Percentiles rank a stretch among this genome's conserved stretches.
These are phyloP conservation scores for Saitozyma podzolica DNA, from an alignment of 768 basidiomycete species.

Conservation along the genomic window DNA sequence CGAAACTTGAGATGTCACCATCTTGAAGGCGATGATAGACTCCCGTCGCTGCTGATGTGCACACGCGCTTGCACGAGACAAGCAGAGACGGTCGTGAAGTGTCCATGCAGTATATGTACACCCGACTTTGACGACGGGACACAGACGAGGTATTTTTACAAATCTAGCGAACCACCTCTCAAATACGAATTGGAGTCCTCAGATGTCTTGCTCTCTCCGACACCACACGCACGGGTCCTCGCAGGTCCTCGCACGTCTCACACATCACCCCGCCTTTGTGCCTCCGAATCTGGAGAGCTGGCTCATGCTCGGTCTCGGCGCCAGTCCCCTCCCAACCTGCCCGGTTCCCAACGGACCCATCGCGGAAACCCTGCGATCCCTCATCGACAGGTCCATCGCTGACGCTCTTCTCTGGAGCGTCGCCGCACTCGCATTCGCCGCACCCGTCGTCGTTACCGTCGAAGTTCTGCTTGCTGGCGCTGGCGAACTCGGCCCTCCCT, in stretches of 20 bases:
- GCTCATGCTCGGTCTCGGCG: constrained; percentile 16
- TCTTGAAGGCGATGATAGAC: background rate
- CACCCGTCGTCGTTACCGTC: background rate
- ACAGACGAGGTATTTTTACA: too few species aligned
- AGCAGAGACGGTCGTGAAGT: background rate
- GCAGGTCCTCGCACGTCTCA: too few species aligned
- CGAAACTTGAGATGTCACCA: background rate
- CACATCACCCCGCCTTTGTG: too few species aligned
- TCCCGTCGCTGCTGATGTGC: background rate
- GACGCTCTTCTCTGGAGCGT: constrained; percentile 6
- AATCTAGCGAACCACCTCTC: too few species aligned
- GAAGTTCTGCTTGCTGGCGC: constrained; percentile 5
- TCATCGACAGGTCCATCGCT: constrained; percentile 1
- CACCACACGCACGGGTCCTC: too few species aligned
- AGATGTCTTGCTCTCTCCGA: too few species aligned
- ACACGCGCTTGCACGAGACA: background rate
- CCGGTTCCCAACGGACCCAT: background rate
- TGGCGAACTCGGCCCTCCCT: constrained; percentile 4
- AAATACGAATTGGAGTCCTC: too few species aligned
- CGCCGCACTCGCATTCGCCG: constrained; percentile 1
- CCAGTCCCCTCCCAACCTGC: constrained; percentile 6
- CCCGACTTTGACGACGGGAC: background rate
- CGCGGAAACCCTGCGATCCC: too few species aligned
- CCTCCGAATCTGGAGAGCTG: too few species aligned
- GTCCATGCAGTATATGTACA: background rate